These are phyloP conservation scores for Linnemannia elongata DNA, from an alignment of 192 early-diverging fungal species.

Conservation along the genomic window DNA sequence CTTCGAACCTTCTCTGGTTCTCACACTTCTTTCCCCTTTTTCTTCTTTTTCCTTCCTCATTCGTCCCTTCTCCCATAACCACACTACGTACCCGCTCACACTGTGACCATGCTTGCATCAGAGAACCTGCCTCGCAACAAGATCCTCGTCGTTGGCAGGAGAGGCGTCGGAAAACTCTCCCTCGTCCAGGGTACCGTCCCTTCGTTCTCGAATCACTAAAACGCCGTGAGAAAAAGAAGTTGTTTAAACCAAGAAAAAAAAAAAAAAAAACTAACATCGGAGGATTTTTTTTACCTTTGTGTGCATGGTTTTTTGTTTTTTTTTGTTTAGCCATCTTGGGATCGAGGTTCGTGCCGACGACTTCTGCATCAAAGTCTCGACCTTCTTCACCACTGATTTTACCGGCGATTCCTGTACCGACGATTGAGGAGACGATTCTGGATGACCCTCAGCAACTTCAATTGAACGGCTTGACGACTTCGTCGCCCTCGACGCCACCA, in stretches of 20 bases:
- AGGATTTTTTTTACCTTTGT: background rate
- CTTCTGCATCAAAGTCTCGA: slow-evolving; percentile 44
- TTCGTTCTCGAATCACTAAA: background rate
- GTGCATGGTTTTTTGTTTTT: too few relatives aligned
- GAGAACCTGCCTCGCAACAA: slow-evolving; percentile 63
- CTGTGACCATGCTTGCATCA: slow-evolving; percentile 9
- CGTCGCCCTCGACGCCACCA: slow-evolving; percentile 39
- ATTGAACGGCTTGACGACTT: background rate
- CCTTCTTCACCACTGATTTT: slow-evolving; percentile 50
- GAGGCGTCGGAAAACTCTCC: slow-evolving; percentile 62
- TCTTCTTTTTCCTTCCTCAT: background rate
- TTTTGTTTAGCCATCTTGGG: slow-evolving; percentile 48
- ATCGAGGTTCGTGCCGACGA: slow-evolving; percentile 52
- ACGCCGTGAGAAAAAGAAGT: background rate
- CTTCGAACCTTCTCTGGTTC: background rate
- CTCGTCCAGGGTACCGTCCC: slow-evolving; percentile 65
- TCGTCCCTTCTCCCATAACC: background rate
- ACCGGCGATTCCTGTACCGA: slow-evolving; percentile 52
- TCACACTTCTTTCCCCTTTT: background rate
- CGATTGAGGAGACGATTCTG: slow-evolving; percentile 37
- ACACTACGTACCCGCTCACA: background rate
- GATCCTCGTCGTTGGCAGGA: slow-evolving; percentile 69
- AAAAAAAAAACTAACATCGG: slow-evolving; percentile 14
- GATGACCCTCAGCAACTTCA: slow-evolving; percentile 6
- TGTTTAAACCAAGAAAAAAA: background rate